A percentile compares a stretch with the other conserved stretches of the same genome.
Conservation (phyloP, 768 basidiomycete species). For the Antrodiella citrinella region DNA sequence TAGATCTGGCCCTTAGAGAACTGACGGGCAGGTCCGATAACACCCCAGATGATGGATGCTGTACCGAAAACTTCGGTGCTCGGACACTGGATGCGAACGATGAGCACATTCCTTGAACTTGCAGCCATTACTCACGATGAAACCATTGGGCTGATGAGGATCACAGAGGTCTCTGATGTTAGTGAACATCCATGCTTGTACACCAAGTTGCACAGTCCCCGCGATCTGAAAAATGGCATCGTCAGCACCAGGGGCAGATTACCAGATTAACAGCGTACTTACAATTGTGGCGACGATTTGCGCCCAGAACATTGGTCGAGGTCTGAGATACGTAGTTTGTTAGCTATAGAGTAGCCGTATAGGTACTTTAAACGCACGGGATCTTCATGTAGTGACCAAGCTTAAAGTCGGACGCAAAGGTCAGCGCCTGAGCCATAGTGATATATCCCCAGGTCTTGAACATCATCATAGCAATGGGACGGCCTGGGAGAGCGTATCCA, state of each 20-base stretch:
- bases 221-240: slow-evolving; percentile 35
- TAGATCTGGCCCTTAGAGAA: slow-evolving; percentile 29
- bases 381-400: slow-evolving; percentile 71
- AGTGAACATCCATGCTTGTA: slow-evolving; percentile 59
- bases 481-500: slow-evolving; percentile 52
- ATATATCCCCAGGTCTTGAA: slow-evolving; percentile 69
- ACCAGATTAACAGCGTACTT: background rate
- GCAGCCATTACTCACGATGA: slow-evolving; percentile 31
- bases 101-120: too few species aligned
- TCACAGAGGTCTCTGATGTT: slow-evolving; percentile 57
- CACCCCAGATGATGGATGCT: slow-evolving; percentile 40
- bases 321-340: slow-evolving; percentile 15
- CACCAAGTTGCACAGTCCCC: slow-evolving; percentile 58
- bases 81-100: slow-evolving; percentile 39
- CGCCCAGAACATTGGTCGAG: slow-evolving; percentile 27
- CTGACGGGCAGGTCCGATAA: slow-evolving; percentile 31
- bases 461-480: slow-evolving; percentile 73
- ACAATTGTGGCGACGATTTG: slow-evolving; percentile 48
- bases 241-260: slow-evolving; percentile 12
- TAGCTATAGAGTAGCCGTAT: slow-evolving; percentile 51
- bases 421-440: slow-evolving; percentile 56
- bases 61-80: slow-evolving; percentile 52
- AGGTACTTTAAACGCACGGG: slow-evolving; percentile 26
- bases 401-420: slow-evolving; percentile 69
- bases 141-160: slow-evolving; percentile 46